Conservation (phyloP, 2,329 filamentous ascomycete genomes). For the Aspergillus japonicus region DNA sequence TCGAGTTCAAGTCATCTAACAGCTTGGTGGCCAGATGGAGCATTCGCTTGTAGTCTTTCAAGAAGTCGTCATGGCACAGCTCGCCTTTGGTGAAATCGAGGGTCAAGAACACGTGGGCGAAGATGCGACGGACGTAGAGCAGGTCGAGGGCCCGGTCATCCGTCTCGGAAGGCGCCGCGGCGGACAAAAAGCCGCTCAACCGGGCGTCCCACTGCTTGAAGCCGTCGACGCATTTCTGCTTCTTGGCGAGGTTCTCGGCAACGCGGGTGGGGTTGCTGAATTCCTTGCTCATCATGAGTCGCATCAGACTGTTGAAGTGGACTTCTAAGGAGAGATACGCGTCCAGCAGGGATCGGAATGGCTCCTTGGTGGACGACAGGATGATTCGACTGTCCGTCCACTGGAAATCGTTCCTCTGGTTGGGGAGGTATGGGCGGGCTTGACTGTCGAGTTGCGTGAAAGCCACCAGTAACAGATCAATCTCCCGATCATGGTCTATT, state of each 20-base stretch:
- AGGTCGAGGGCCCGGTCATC: neutral
- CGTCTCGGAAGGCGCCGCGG: neutral
- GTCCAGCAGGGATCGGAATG: neutral
- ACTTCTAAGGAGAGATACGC: neutral
- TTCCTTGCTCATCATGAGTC: neutral
- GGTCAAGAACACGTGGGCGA: neutral
- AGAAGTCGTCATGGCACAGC: slow-evolving; percentile 5
- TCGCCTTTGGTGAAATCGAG: neutral
- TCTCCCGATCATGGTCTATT: neutral
- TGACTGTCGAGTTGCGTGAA: slow-evolving; percentile 6
- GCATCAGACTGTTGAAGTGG: neutral
- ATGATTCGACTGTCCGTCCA: neutral
- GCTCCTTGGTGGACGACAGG: neutral
- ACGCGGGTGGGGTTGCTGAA: neutral
- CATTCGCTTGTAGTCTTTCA: neutral
- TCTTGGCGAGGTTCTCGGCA: neutral
- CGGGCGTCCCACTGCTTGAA: neutral
- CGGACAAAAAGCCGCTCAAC: neutral
- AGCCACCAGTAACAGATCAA: neutral
- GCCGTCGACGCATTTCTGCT: neutral
- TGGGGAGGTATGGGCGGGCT: slow-evolving; percentile 4
- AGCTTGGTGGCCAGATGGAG: neutral
- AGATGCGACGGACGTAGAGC: neutral
- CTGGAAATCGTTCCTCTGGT: neutral
- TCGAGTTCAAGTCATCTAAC: neutral